phyloP scores from a whole-genome alignment of 2,329 filamentous ascomycete species.

The Hymenoscyphus fraxineus region DNA sequence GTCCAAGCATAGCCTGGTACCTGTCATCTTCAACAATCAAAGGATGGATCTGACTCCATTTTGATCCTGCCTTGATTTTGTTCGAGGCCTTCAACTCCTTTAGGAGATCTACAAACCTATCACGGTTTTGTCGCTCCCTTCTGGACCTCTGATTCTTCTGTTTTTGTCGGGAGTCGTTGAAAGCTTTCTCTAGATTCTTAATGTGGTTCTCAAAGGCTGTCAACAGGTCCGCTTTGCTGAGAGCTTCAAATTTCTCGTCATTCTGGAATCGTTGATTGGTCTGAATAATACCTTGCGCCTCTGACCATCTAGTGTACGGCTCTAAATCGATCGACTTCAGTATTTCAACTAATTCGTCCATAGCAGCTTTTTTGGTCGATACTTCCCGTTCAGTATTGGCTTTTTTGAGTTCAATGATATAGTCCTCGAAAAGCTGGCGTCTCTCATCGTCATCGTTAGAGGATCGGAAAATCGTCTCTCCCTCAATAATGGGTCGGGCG shows the following conservation, averaged over 20 bases:
- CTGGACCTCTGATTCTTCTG: slow-evolving; percentile 78
- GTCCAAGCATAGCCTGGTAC: slow-evolving; percentile 79
- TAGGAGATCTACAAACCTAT: slow-evolving; percentile 73
- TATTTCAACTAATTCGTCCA: slow-evolving; percentile 76
- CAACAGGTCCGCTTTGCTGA: slow-evolving; percentile 86
- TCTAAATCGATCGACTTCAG: slow-evolving; percentile 79
- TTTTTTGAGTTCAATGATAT: slow-evolving; percentile 80
- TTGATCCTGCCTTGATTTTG: slow-evolving; percentile 83
- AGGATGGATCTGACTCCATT: slow-evolving; percentile 80
- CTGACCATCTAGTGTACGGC: slow-evolving; percentile 91
- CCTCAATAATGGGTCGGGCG: slow-evolving; percentile 87
- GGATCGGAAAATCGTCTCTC: slow-evolving; percentile 91
- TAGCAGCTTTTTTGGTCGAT: slow-evolving; percentile 69
- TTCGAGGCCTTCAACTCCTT: slow-evolving; percentile 69
- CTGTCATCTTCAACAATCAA: slow-evolving; percentile 75
- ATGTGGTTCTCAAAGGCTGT: slow-evolving; percentile 93
- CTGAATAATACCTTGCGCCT: slow-evolving; percentile 79
- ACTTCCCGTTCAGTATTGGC: slow-evolving; percentile 72
- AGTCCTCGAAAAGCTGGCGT: slow-evolving; percentile 88
- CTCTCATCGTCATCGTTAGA: slow-evolving; percentile 85
- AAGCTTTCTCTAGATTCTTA: slow-evolving; percentile 82
- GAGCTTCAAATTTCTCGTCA: slow-evolving; percentile 79
- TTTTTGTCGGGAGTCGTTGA: slow-evolving; percentile 87
- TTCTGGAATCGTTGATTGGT: slow-evolving; percentile 71
- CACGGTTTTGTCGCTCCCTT: slow-evolving; percentile 80